Base-by-base conservation (phyloP, 495 filamentous ascomycete genomes). In the Cryomyces antarcticus region DNA sequence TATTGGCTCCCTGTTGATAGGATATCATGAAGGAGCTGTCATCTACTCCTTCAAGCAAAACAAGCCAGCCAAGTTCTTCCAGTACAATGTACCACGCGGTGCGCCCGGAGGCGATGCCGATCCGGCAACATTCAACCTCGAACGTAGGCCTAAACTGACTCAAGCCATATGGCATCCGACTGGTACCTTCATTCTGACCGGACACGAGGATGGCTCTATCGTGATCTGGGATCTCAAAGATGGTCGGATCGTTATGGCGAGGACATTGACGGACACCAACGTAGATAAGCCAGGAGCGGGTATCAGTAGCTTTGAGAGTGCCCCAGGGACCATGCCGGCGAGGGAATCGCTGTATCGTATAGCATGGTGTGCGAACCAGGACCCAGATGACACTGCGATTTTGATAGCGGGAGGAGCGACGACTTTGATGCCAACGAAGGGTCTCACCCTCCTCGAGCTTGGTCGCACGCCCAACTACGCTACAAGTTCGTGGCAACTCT, bases 151-250 rank as follows among this genome's bases (percentile, higher is more conserved):
- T 7, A 68, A 65, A 40, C 57, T 97, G 46, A 80, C 71, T 1
- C 77, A 85, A 44, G 87, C 80, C 0, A 52, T 84, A 31, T 97
- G 89, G 89, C 89, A 97, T 62, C 89, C 89, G 1, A 92, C 86
- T 28, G 89, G 89, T 0, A 89, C 81, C 0, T 97, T 96, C 51
- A 60, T 95, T 34, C 56, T 87, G 42, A 93, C 82, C 0, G 78
- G 79, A 7, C 79, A 96, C 52, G 87, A 95, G 47, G 88, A 96
- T 55, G 77, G 77, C 4, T 88, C 78, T 46, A 54, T 97, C 30
- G 89, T 88, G 0, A 74, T 96, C 41, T 97, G 92, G 92, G 92
- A 96, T 63, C 63, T 79, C 3, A 92, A 85, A 49, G 92, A 95
- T 53, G 89, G 86, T 6, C 75, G 84, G 37, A 66, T 89, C 29